phyloP scores from a whole-genome alignment of 352 stramenopile genomes.

The Globisporangium emineosum region DNA sequence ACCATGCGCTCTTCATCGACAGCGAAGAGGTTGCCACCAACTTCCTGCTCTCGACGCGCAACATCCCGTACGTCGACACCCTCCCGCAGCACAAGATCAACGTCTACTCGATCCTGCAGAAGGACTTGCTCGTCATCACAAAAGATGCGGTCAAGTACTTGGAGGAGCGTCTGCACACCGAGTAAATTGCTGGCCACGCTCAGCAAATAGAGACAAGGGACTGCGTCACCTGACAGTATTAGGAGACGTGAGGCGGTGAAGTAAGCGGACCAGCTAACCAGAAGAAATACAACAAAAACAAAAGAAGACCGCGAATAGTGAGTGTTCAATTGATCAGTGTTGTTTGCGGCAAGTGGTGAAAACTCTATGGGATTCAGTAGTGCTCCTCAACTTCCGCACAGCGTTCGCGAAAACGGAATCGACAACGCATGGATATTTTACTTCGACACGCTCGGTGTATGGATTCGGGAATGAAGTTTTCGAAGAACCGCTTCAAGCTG shows the following conservation, averaged over 20 bases:
- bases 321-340: too few species aligned
- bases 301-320: too few species aligned
- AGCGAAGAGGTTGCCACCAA: conserved; percentile 68
- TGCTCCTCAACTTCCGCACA: too few species aligned
- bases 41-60: conserved; percentile 80
- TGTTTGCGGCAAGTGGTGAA: too few species aligned
- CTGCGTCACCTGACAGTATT: background rate
- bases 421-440: too few species aligned
- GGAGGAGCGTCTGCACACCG: conserved; percentile 80
- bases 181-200: conserved; percentile 34
- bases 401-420: too few species aligned
- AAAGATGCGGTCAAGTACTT: conserved; percentile 87
- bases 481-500: conserved; percentile 10
- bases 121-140: conserved; percentile 84
- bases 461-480: conserved; percentile 13
- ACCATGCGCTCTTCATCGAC: conserved; percentile 85
- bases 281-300: conserved; percentile 10
- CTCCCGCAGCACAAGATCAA: conserved; percentile 88
- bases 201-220: conserved; percentile 8
- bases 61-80: conserved; percentile 83
- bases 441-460: background rate
- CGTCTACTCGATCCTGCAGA: conserved; percentile 89
- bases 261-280: background rate
- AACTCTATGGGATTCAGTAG: too few species aligned
- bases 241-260: too few species aligned